A percentile compares a stretch with the other conserved stretches of the same genome.
Evolutionary conservation across 345 rosid genomes (phyloP).

Genomic region (Gynandropsis gynandra): DNA sequence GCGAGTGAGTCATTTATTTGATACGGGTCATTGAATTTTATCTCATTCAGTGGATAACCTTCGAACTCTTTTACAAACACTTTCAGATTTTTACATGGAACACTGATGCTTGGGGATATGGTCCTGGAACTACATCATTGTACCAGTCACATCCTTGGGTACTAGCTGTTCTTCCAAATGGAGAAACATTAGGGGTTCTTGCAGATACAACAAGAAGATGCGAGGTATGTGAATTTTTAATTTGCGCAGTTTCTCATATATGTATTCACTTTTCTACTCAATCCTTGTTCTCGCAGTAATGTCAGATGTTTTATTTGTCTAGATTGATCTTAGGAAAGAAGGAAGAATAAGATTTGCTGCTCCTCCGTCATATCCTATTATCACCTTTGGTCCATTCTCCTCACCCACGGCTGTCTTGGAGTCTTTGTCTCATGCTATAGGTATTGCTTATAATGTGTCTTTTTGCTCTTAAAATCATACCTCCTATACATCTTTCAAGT

Average conservation of each 20-base stretch:
- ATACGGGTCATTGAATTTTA: neutral
- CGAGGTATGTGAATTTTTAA: conserved; percentile 46
- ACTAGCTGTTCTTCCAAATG: conserved; percentile 70
- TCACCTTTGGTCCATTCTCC: conserved; percentile 79
- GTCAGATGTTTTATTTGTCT: conserved; percentile 21
- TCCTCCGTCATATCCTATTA: conserved; percentile 58
- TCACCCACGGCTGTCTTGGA: conserved; percentile 65
- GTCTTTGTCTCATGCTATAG: conserved; percentile 70
- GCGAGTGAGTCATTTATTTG: conserved; percentile 42
- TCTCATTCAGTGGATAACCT: too few relatives aligned
- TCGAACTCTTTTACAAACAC: conserved; percentile 1
- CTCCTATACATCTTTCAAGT: conserved; percentile 2
- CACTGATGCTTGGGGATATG: conserved; percentile 83
- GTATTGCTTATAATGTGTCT: conserved; percentile 32
- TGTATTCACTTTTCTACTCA: conserved; percentile 4
- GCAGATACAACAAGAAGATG: conserved; percentile 82
- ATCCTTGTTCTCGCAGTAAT: neutral
- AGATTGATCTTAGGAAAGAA: conserved; percentile 82
- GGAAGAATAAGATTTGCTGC: conserved; percentile 43
- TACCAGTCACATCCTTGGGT: conserved; percentile 99
- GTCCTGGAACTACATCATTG: conserved; percentile 73
- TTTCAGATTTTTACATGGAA: conserved; percentile 87
- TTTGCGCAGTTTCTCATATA: neutral
- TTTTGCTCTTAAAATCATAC: neutral
- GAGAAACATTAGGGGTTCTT: conserved; percentile 82